Conservation (phyloP, 148 eudicot genomes). For the Amaranthus hypochondriacus region DNA sequence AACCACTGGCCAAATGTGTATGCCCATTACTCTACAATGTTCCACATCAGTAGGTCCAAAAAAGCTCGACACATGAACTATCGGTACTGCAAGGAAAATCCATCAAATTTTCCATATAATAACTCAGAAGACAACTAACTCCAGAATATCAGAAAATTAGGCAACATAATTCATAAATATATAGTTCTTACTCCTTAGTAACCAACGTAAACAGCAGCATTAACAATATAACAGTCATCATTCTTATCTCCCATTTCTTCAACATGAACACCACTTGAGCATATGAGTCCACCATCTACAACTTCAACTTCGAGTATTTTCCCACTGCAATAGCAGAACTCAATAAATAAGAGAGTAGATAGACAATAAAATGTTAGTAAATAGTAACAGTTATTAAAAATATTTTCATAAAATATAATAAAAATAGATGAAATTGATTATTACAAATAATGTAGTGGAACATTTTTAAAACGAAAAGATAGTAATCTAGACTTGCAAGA, state of each 20-base stretch:
- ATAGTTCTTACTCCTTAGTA: slow-evolving; percentile 34
- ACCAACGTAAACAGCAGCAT: slow-evolving; percentile 97
- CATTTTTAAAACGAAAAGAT: no score
- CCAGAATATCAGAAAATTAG: not conserved
- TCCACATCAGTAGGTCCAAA: no score
- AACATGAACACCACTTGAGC: slow-evolving; percentile 95
- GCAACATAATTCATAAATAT: not conserved
- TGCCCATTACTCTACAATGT: not conserved
- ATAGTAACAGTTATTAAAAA: not conserved
- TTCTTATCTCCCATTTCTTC: slow-evolving; percentile 99
- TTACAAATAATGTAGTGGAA: no score
- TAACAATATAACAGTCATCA: slow-evolving; percentile 90
- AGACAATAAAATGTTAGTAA: not conserved
- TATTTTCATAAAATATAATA: no score
- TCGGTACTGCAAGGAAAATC: not conserved
- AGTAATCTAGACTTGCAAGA: no score
- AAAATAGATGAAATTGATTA: no score
- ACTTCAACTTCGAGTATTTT: slow-evolving; percentile 71
- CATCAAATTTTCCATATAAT: not conserved
- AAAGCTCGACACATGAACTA: not conserved
- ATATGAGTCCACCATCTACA: slow-evolving; percentile 89
- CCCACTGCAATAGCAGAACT: slow-evolving; percentile 46
- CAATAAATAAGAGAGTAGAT: not conserved
- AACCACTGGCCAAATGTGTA: not conserved
- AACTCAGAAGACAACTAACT: slow-evolving; percentile 8